A percentile compares a stretch with the other conserved stretches of the same genome.
phyloP scores from a whole-genome alignment of 139 green algal genomes.

The Chlamydomonas schloesseri region DNA sequence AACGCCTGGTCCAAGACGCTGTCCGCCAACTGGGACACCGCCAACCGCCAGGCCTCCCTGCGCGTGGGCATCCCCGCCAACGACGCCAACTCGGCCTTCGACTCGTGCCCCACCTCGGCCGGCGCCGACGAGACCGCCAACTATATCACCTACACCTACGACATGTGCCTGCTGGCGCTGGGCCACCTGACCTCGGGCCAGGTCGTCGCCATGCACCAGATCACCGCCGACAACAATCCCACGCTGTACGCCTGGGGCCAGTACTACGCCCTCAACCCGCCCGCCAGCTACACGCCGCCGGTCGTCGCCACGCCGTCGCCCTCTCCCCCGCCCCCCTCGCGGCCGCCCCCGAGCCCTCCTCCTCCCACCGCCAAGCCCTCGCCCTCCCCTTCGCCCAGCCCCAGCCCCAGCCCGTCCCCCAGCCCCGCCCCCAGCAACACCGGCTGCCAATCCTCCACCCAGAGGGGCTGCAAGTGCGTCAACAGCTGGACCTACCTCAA shows the following conservation, averaged over 20 bases:
- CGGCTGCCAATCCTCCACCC: neutral
- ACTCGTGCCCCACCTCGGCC: neutral
- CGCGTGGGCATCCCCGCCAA: constrained; percentile 5
- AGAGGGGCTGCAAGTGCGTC: neutral
- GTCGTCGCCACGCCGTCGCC: neutral
- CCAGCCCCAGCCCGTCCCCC: neutral
- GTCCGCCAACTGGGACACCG: neutral
- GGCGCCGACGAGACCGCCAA: constrained; percentile 9
- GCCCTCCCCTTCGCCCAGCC: neutral
- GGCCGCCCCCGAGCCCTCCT: no score
- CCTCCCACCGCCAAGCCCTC: neutral
- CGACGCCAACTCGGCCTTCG: neutral
- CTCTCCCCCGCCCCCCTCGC: neutral
- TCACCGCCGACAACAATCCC: constrained; percentile 15
- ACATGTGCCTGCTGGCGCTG: constrained; percentile 12
- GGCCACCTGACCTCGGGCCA: constrained; percentile 13
- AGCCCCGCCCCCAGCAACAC: neutral
- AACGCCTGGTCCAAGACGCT: neutral
- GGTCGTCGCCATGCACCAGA: constrained; percentile 9
- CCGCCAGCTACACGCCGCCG: neutral
- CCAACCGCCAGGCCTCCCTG: neutral
- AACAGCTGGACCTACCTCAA: neutral
- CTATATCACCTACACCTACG: constrained; percentile 16
- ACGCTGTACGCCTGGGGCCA: constrained; percentile 3
- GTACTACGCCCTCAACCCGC: neutral